Evolutionary conservation across 2,329 filamentous ascomycete species (phyloP).

Genomic region (Colletotrichum sp.): DNA sequence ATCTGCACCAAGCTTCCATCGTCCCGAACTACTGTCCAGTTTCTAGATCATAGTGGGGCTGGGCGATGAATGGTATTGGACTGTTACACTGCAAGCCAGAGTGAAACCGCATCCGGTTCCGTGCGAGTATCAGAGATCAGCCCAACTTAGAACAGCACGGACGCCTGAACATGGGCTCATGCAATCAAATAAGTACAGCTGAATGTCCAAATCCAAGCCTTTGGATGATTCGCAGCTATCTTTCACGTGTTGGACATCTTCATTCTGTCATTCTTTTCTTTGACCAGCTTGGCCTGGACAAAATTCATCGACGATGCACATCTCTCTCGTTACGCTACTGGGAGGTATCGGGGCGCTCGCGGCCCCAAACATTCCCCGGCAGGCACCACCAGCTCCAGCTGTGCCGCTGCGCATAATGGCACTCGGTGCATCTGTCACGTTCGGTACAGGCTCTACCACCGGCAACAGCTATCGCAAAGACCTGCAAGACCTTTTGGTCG

Average conservation of each 20-base stretch:
- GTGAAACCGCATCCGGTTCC: constrained; percentile 13
- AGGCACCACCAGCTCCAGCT: neutral
- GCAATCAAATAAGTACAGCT: neutral
- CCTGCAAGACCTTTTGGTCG: constrained; percentile 27
- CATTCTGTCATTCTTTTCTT: neutral
- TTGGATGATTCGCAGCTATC: neutral
- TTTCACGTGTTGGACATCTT: neutral
- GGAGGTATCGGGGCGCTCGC: neutral
- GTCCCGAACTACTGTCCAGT: neutral
- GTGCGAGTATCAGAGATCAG: constrained; percentile 13
- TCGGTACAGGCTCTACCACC: constrained; percentile 28
- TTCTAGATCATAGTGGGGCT: neutral
- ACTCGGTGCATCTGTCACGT: constrained; percentile 12
- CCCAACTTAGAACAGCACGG: neutral
- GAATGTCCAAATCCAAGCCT: neutral
- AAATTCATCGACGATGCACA: neutral
- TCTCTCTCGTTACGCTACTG: neutral
- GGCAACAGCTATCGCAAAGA: constrained; percentile 42
- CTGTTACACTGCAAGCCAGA: neutral
- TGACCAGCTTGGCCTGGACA: neutral
- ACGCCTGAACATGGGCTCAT: neutral
- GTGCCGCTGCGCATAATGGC: constrained; percentile 10
- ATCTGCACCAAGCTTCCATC: neutral
- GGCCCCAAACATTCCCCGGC: neutral
- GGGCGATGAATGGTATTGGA: neutral